Conservation (phyloP, 208 protist species). For the Blechomonas ayalai region DNA sequence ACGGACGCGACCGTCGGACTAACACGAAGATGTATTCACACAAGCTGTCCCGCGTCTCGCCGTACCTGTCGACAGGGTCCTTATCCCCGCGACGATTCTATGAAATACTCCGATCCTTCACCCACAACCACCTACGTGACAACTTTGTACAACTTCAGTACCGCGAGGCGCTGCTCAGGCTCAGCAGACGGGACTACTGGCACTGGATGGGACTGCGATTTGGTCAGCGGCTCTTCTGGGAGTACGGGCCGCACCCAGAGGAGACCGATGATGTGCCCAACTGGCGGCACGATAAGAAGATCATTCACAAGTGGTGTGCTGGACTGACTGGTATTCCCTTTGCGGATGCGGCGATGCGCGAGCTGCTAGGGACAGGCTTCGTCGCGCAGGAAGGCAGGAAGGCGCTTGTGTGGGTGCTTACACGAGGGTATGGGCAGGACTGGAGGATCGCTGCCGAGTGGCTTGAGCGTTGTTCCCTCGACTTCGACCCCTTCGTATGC, state of each 20-base stretch:
- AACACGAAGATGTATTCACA: slow-evolving; percentile 85
- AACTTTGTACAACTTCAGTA: slow-evolving; percentile 77
- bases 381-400: slow-evolving; percentile 69
- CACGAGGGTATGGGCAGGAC: slow-evolving; percentile 80
- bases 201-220: slow-evolving; percentile 85
- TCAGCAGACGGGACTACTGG: slow-evolving; percentile 84
- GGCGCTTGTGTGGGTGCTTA: slow-evolving; percentile 77
- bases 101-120: slow-evolving; percentile 55
- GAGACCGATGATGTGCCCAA: slow-evolving; percentile 62
- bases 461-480: slow-evolving; percentile 83
- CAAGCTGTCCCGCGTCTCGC: slow-evolving; percentile 64
- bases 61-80: slow-evolving; percentile 63
- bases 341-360: slow-evolving; percentile 82
- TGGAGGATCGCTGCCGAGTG: slow-evolving; percentile 87
- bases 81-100: slow-evolving; percentile 75
- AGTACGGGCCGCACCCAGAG: slow-evolving; percentile 76
- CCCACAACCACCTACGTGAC: slow-evolving; percentile 44
- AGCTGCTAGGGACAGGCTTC: slow-evolving; percentile 73
- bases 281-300: slow-evolving; percentile 71
- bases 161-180: slow-evolving; percentile 67
- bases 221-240: slow-evolving; percentile 70
- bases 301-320: slow-evolving; percentile 80
- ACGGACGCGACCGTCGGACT: slow-evolving; percentile 53
- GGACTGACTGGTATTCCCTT: slow-evolving; percentile 84
- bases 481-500: slow-evolving; percentile 87